Percentiles rank a stretch among this genome's conserved stretches.
Evolutionary conservation across 2,329 filamentous ascomycete genomes (phyloP).

Genomic region (Fusarium nelsonii): DNA sequence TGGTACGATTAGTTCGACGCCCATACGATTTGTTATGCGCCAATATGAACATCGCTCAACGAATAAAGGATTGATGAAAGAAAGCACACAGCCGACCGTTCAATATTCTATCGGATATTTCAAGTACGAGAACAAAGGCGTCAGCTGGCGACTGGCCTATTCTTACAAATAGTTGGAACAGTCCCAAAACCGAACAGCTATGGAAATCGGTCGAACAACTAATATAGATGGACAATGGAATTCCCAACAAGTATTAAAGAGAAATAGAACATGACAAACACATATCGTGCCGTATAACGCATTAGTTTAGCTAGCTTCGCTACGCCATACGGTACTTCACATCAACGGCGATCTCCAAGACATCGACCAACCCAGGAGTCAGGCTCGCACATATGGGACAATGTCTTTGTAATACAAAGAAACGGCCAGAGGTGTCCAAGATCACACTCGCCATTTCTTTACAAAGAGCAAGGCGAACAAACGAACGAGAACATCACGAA

Average conservation of each 20-base stretch:
- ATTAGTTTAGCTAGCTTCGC: conserved; percentile 11
- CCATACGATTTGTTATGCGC: background rate
- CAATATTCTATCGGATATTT: background rate
- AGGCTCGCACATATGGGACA: background rate
- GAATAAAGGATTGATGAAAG: background rate
- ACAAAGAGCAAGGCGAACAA: conserved; percentile 6
- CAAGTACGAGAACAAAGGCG: conserved; percentile 6
- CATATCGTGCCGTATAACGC: background rate
- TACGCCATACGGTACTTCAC: background rate
- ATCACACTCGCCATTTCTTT: background rate
- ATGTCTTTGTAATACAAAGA: background rate
- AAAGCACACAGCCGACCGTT: background rate
- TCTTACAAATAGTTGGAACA: conserved; percentile 7
- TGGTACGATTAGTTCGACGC: background rate
- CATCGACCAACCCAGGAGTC: background rate
- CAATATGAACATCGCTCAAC: background rate
- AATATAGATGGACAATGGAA: conserved; percentile 8
- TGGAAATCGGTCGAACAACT: conserved; percentile 2
- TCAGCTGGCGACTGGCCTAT: background rate
- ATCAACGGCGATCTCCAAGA: background rate
- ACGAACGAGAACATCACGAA: background rate
- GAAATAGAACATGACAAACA: conserved; percentile 10
- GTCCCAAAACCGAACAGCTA: background rate
- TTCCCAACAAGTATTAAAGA: conserved; percentile 13
- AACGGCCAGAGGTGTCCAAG: background rate